A percentile compares a stretch with the other conserved stretches of the same genome.
phyloP scores from a whole-genome alignment of 2,329 filamentous ascomycete species.

The Pseudogymnoascus sp. region DNA sequence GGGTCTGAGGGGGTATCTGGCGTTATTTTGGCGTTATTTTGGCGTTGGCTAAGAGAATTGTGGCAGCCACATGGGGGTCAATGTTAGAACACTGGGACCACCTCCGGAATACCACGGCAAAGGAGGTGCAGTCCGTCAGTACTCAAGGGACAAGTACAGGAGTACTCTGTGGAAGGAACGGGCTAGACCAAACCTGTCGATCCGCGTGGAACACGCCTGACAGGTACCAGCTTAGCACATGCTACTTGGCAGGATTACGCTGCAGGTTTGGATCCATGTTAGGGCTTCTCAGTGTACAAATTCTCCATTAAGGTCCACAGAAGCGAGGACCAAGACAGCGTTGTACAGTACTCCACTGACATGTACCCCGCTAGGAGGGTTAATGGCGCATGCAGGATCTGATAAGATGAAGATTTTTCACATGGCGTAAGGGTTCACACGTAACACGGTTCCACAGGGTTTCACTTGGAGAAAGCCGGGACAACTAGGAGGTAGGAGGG shows the following conservation, averaged over 20 bases:
- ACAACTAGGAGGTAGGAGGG: neutral
- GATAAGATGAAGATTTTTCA: conserved; percentile 5
- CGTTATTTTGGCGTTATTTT: neutral
- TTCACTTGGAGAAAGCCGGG: neutral
- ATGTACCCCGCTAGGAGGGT: neutral
- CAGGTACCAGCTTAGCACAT: neutral
- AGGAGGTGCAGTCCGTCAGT: neutral
- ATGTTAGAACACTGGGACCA: neutral
- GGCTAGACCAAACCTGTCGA: neutral
- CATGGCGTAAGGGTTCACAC: neutral
- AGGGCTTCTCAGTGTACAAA: neutral
- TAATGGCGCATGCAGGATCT: conserved; percentile 4
- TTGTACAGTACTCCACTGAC: neutral
- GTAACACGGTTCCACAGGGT: neutral
- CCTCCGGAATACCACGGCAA: neutral
- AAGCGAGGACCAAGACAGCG: neutral
- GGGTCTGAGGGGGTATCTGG: neutral
- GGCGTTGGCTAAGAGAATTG: neutral
- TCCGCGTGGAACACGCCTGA: neutral
- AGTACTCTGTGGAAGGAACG: neutral
- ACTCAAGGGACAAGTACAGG: neutral
- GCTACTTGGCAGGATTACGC: neutral
- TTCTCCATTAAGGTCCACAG: neutral
- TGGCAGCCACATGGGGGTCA: neutral
- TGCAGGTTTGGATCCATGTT: neutral